A percentile compares a stretch with the other conserved stretches of the same genome.
These are phyloP conservation scores for Hortaea sp. DNA, from an alignment of 2,329 filamentous ascomycete genomes.

Conservation along the genomic window DNA sequence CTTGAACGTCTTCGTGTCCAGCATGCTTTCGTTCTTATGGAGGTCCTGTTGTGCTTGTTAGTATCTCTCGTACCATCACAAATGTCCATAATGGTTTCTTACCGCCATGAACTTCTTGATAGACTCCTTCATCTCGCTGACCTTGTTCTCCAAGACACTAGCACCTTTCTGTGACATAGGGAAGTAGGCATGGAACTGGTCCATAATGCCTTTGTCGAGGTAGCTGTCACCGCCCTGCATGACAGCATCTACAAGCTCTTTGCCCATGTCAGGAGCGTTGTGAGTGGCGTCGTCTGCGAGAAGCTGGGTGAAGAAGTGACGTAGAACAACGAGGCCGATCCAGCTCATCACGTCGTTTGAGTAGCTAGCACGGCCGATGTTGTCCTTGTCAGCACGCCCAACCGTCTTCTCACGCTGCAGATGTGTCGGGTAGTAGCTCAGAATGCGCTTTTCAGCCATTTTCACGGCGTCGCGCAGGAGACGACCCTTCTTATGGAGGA, in stretches of 20 bases:
- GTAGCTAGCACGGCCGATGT: constrained; percentile 33
- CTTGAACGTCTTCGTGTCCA: constrained; percentile 27
- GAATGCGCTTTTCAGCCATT: constrained; percentile 21
- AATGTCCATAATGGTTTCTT: neutral
- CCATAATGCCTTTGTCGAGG: constrained; percentile 28
- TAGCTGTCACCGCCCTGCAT: constrained; percentile 33
- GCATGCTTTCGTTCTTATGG: constrained; percentile 29
- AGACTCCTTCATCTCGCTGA: constrained; percentile 33
- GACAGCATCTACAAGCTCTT: constrained; percentile 34
- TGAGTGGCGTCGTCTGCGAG: constrained; percentile 31
- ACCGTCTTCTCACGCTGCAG: constrained; percentile 17
- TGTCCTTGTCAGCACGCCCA: constrained; percentile 21
- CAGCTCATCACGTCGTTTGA: constrained; percentile 41
- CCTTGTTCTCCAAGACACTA: constrained; percentile 31
- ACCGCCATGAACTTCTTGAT: constrained; percentile 30
- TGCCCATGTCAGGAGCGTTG: constrained; percentile 35
- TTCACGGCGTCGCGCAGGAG: constrained; percentile 20
- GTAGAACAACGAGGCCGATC: constrained; percentile 39
- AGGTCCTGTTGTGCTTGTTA: neutral
- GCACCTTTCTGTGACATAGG: constrained; percentile 35
- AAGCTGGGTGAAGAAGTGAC: constrained; percentile 36
- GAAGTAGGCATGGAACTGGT: constrained; percentile 32
- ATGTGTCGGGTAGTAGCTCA: constrained; percentile 25
- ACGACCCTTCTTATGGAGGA: constrained; percentile 24
- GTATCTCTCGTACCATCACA: neutral